Conservation (phyloP, 1,139 yeast species). For the Suhomyces taliae region DNA sequence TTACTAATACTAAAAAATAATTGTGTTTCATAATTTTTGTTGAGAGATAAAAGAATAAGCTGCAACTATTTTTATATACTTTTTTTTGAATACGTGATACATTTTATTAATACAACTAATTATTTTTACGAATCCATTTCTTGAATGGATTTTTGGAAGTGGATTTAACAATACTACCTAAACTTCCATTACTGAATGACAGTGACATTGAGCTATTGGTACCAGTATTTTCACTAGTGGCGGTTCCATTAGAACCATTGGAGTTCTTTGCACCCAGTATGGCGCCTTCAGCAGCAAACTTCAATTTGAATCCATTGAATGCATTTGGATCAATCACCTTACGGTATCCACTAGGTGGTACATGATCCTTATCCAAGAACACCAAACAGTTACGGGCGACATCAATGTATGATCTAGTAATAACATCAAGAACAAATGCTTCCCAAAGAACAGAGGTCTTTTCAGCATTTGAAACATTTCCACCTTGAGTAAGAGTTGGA, state of each 20-base stretch:
- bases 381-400: conserved; percentile 34
- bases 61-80: background rate
- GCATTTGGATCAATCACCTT: conserved; percentile 24
- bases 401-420: conserved; percentile 36
- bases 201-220: conserved; percentile 16
- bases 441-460: conserved; percentile 14
- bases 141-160: conserved; percentile 35
- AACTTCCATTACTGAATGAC: conserved; percentile 27
- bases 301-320: conserved; percentile 33
- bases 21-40: too few relatives aligned
- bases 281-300: conserved; percentile 23
- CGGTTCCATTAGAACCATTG: background rate
- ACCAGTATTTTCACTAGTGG: conserved; percentile 1
- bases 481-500: conserved; percentile 1
- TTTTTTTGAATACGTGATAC: background rate
- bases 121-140: conserved; percentile 33
- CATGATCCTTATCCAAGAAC: conserved; percentile 19
- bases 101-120: background rate
- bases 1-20: too few relatives aligned
- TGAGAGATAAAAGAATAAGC: too few relatives aligned
- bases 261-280: conserved; percentile 3
- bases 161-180: conserved; percentile 24
- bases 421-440: conserved; percentile 25
- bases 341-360: conserved; percentile 17
- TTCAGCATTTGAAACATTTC: conserved; percentile 3